Conservation (phyloP, 2,329 filamentous ascomycete genomes). For the Monilinia polystroma region DNA sequence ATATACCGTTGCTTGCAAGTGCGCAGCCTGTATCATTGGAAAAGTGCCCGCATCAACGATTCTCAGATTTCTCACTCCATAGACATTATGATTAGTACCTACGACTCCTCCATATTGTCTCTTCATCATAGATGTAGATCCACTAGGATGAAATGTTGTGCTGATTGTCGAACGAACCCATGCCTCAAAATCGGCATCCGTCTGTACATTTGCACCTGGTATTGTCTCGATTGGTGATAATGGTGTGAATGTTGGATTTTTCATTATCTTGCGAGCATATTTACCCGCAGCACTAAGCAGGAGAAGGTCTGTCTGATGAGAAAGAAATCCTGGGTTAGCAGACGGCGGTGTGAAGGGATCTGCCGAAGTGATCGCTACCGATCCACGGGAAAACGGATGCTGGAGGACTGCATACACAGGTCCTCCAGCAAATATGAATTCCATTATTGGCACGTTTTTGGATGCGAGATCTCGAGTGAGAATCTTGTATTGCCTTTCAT, state of each 20-base stretch:
- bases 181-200: conserved; percentile 9
- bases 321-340: conserved; percentile 56
- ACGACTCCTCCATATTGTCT: conserved; percentile 29
- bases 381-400: conserved; percentile 57
- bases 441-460: conserved; percentile 13
- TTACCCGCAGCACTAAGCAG: conserved; percentile 4
- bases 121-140: conserved; percentile 31
- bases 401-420: conserved; percentile 49
- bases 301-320: conserved; percentile 36
- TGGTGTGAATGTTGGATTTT: conserved; percentile 4
- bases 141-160: conserved; percentile 27
- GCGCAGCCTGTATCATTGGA: conserved; percentile 26
- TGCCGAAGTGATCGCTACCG: conserved; percentile 52
- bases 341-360: conserved; percentile 44
- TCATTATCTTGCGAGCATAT: conserved; percentile 1
- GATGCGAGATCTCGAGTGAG: conserved; percentile 20
- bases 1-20: conserved; percentile 30
- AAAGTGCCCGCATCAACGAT: conserved; percentile 34
- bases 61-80: conserved; percentile 26
- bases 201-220: conserved; percentile 1
- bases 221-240: conserved; percentile 13
- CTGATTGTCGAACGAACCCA: background rate
- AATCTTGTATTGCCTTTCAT: conserved; percentile 18
- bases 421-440: conserved; percentile 15
- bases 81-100: conserved; percentile 28